These are phyloP conservation scores for Fusarium sp. DNA, from an alignment of 2,329 filamentous ascomycete genomes.

Conservation along the genomic window DNA sequence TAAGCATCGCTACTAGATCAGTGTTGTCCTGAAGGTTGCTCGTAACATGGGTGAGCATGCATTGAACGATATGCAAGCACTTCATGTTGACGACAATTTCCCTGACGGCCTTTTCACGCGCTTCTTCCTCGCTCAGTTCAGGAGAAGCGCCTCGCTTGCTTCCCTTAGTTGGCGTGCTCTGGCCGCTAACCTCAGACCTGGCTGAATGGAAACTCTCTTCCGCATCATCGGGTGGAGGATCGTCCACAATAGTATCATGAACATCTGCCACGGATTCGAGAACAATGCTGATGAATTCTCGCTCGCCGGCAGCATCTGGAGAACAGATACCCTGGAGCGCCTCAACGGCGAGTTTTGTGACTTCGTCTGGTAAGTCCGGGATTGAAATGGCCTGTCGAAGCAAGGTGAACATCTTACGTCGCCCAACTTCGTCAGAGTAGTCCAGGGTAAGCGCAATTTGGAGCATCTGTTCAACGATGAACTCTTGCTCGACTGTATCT, in stretches of 20 bases:
- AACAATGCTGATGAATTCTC: constrained; percentile 86
- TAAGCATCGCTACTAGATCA: constrained; percentile 96
- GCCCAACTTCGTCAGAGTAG: constrained; percentile 96
- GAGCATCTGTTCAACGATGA: constrained; percentile 94
- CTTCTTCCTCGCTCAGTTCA: constrained; percentile 72
- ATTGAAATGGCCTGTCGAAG: constrained; percentile 88
- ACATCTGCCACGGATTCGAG: constrained; percentile 96
- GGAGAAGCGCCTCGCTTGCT: constrained; percentile 58
- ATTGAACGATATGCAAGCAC: constrained; percentile 96
- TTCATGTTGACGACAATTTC: constrained; percentile 99
- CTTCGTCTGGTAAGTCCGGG: constrained; percentile 89
- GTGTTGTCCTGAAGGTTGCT: constrained; percentile 90
- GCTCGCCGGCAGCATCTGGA: constrained; percentile 77
- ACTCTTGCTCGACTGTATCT: constrained; percentile 90
- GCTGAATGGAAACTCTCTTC: constrained; percentile 92
- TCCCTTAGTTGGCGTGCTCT: constrained; percentile 66
- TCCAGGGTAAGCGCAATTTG: constrained; percentile 93
- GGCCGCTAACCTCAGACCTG: constrained; percentile 82
- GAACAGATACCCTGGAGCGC: constrained; percentile 87
- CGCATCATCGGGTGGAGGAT: constrained; percentile 68
- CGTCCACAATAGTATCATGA: constrained; percentile 89
- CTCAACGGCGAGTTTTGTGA: constrained; percentile 88
- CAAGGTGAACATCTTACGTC: constrained; percentile 94
- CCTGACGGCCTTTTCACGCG: constrained; percentile 80
- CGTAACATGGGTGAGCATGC: constrained; percentile 94